Evolutionary conservation across 2,329 filamentous ascomycete species (phyloP), one percentile per base, ranked within the genome.

Genomic region (Curvularia verruculosa): DNA sequence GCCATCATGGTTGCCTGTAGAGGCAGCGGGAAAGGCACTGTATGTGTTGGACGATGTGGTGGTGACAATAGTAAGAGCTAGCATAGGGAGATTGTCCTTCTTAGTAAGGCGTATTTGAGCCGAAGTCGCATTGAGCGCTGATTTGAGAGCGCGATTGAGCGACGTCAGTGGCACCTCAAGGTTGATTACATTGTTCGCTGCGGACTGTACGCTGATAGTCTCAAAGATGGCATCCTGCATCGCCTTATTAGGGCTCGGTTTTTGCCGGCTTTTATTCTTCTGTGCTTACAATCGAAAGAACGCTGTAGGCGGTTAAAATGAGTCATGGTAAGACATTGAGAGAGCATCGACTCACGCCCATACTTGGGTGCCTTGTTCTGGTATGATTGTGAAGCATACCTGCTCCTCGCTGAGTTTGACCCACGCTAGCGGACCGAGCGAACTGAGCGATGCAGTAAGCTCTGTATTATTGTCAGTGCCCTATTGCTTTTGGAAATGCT

Each of bases 301-400:
- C 78, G 37, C 79, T 81, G 52, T 9, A 45, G 15, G 1, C 47
- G 6, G 54, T 70, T 65, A 67, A 74, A 71, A 56, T 50, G 28
- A 41, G 45, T 18, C 37, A 51, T 43, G 29, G 46, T 53, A 41
- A 52, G 46, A 56, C 41, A 7, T 2, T 37, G 18, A 31, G 72
- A 31, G 72, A 66, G 49, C 50, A 29, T 40, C 60, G 43, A 87
- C 88, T 73, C 83, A 93, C 83, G 92, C 91, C 95, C 95, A 99
- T 52, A 98, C 94, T 82, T 98, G 94, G 8, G 92, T 96, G 58
- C 95, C 94, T 70, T 91, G 89, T 74, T 97, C 92, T 0, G 95
- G 93, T 60, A 98, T 94, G 70, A 98, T 91, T 58, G 95, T 98
- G 79, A 99, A 96, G 67, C 93, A 92, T 54, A 94, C 88, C 53